A percentile compares a stretch with the other conserved stretches of the same genome.
These are phyloP conservation scores for Colletotrichum cordylinicola DNA, from an alignment of 2,329 filamentous ascomycete genomes.

Conservation along the genomic window DNA sequence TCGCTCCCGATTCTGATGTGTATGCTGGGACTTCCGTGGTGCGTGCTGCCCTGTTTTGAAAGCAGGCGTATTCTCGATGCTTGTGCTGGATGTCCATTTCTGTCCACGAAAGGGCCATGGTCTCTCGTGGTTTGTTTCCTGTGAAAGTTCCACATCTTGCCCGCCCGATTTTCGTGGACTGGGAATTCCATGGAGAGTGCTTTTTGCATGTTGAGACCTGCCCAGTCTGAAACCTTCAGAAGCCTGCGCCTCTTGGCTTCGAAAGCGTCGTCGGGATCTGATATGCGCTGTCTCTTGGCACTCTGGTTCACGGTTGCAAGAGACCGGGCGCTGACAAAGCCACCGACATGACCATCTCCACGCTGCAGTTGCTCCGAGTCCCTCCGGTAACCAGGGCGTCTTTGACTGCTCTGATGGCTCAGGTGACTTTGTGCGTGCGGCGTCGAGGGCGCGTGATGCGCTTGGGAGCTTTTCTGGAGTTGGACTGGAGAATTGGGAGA, in stretches of 20 bases:
- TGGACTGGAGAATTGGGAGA: background rate
- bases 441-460: background rate
- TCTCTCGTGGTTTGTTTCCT: background rate
- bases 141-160: constrained; percentile 16
- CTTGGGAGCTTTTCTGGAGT: background rate
- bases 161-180: background rate
- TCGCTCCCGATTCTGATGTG: constrained; percentile 21
- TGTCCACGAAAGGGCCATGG: background rate
- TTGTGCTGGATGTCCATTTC: background rate
- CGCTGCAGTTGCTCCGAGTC: background rate
- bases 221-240: constrained; percentile 29
- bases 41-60: background rate
- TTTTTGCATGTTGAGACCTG: constrained; percentile 36
- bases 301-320: background rate
- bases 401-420: constrained; percentile 16
- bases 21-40: background rate
- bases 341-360: background rate
- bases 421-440: constrained; percentile 22
- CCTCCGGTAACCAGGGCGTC: background rate
- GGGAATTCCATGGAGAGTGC: constrained; percentile 22
- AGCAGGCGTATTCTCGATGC: background rate
- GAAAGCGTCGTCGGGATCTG: background rate
- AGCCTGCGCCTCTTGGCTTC: constrained; percentile 22
- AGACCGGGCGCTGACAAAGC: background rate
- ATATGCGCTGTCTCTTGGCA: background rate